Base-by-base conservation (phyloP, 257 asterid genomes). In the Paulownia fortunei region DNA sequence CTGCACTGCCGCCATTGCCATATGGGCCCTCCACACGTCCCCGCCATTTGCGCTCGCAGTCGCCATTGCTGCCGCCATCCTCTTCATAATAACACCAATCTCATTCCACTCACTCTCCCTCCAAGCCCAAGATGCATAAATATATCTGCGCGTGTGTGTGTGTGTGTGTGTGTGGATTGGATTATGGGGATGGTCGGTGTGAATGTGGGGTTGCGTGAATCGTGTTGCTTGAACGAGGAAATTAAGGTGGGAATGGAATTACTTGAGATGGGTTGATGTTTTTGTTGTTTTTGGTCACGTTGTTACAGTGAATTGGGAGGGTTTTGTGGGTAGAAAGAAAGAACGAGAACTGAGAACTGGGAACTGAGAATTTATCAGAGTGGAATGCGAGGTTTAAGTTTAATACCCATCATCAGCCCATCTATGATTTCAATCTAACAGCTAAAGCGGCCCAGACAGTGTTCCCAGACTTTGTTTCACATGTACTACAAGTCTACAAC, bases 1-100 rank as follows among this genome's bases (percentile, higher is more conserved):
- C 89, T 90, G 97, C 55, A 88, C 94, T 83, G 86, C 75, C 70
- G 87, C 96, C 97, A 90, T 84, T 61, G 89, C 94, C 76, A 76
- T n/a, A 66, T 90, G 96, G 12, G 97, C 96, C 78, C 73, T 82
- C 90, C 88, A 66, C 30, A 73, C 82, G 69, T 88, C 92, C 30
- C 79, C 84, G 8, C 85, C 87, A 55, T 80, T 82, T 11, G 82
- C 36, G 9, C 24, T 42, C 72, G 73, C 77, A n/a, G 76, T 52
- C 51, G 86, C 72, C 52, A 64, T 69, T 34, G 80, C 81, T 26
- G 78, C 66, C 37, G 88, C 61, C 88, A 85, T 86, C 79, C 67
- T 80, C 77, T 55, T 81, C 86, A 80, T 82, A 27, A 46, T 19
- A 76, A 47, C 69, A 52, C 11, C 72, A 63, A 79, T 72, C 67